These are phyloP conservation scores for Aristolochia fimbriata DNA, from an alignment of 164 flowering plant species.

Conservation along the genomic window DNA sequence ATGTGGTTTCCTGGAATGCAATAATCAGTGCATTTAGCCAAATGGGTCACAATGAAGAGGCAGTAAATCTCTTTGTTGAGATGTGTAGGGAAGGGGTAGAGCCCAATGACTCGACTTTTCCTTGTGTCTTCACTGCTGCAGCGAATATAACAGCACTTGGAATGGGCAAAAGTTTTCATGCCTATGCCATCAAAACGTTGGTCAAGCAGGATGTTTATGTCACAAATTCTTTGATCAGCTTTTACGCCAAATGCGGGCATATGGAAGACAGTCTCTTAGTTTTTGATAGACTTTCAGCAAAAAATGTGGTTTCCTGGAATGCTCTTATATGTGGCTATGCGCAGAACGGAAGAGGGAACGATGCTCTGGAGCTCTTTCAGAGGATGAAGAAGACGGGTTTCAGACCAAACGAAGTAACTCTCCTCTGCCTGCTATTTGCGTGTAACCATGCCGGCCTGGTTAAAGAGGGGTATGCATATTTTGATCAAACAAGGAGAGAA, in stretches of 20 bases:
- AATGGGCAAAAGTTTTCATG: conserved; percentile 69
- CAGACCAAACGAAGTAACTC: conserved; percentile 16
- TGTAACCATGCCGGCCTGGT: conserved; percentile 74
- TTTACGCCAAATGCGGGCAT: conserved; percentile 79
- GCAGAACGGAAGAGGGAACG: conserved; percentile 62
- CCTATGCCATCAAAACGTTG: conserved; percentile 52
- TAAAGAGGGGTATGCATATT: conserved; percentile 41
- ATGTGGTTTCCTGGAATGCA: conserved; percentile 81
- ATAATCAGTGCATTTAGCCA: conserved; percentile 79
- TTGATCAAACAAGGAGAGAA: conserved; percentile 27
- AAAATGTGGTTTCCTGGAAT: conserved; percentile 74
- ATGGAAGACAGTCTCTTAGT: conserved; percentile 60
- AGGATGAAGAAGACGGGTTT: background rate
- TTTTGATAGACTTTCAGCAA: conserved; percentile 33
- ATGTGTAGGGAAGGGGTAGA: conserved; percentile 52
- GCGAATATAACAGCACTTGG: conserved; percentile 65
- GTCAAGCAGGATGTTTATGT: conserved; percentile 38
- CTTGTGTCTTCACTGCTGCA: conserved; percentile 58
- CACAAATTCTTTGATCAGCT: conserved; percentile 60
- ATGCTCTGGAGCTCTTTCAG: conserved; percentile 30
- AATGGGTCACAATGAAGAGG: conserved; percentile 61
- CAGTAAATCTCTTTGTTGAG: conserved; percentile 58
- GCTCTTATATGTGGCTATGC: conserved; percentile 75
- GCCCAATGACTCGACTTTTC: conserved; percentile 42
- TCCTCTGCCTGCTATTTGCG: conserved; percentile 59